Base-by-base conservation (phyloP, 495 filamentous ascomycete genomes). In the Filosporella fistucella region DNA sequence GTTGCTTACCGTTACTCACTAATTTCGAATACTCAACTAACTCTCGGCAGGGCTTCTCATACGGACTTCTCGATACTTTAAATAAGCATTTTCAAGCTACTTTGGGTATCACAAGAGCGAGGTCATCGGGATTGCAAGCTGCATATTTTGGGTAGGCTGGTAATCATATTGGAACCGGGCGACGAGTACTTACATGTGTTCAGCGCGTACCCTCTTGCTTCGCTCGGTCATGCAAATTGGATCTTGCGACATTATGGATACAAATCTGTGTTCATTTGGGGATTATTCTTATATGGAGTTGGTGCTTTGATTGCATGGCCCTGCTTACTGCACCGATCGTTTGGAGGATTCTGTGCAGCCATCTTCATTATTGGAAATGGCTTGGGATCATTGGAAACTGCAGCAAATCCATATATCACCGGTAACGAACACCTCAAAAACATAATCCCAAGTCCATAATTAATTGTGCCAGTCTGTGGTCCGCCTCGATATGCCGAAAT, bases 31-130 rank as follows among this genome's bases (percentile, higher is more conserved):
- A 35, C n/a, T 7, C n/a, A 8, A n/a, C 32, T 35, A 35, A 35
- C 4, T 6, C 18, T 35, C 13, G 4, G 5, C n/a, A 46, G 87
- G 87, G 87, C 0, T 88, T 91, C 55, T 80, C 84, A 2, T 90
- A 91, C 61, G 85, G 81, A 3, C 70, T 86, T 23, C 68, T 86
- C 25, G 76, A 86, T 47, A 75, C 56, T 47, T 29, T 53, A 3
- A 53, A 53, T 55, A 77, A 76, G 39, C 73, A 79, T 52, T 78
- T 79, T 62, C 77, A 80, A 58, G 66, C 63, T 29, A 75, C 71
- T 4, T 63, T 80, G 28, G 60, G 68, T 47, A 76, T 81, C 37
- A 71, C 68, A 18, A 67, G 65, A 35, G 67, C 65, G 4, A 60
- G 72, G 9, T 76, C 75, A 6, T 66, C 72, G 5, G 77, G 76